Conservation (phyloP, 257 asterid genomes). For the Solanum appendiculatum region DNA sequence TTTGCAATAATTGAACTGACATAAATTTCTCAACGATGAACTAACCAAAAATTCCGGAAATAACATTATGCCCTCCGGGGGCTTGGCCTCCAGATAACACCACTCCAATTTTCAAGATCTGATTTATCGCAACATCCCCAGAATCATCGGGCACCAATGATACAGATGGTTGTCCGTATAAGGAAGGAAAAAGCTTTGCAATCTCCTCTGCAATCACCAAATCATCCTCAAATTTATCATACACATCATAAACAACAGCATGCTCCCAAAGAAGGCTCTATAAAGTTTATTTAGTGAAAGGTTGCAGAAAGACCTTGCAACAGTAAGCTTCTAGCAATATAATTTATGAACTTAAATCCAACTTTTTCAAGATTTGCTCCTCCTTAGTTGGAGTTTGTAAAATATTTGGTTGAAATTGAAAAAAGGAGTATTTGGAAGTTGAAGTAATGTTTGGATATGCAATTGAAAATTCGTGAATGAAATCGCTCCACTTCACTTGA, state of each 20-base stretch:
- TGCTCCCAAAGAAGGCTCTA: not conserved
- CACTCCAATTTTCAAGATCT: slow-evolving; percentile 71
- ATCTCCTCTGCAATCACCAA: slow-evolving; percentile 62
- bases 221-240: not conserved
- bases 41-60: slow-evolving; percentile 85
- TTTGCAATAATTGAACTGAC: not conserved
- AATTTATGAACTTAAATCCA: not conserved
- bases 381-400: not conserved
- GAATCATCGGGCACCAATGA: slow-evolving; percentile 56
- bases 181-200: slow-evolving; percentile 72
- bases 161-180: slow-evolving; percentile 91
- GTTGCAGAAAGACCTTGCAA: not conserved
- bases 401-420: not conserved
- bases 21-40: not conserved
- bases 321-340: not conserved
- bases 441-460: not conserved
- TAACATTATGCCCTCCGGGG: slow-evolving; percentile 99
- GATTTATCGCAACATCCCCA: slow-evolving; percentile 10
- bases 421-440: not conserved
- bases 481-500: not conserved
- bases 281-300: not conserved
- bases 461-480: not conserved
- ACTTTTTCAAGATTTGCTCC: not conserved
- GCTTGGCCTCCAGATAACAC: slow-evolving; percentile 99
- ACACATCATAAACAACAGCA: not conserved